Evolutionary conservation across 768 basidiomycete species (phyloP).

Genomic region (Termitomyces sp.): DNA sequence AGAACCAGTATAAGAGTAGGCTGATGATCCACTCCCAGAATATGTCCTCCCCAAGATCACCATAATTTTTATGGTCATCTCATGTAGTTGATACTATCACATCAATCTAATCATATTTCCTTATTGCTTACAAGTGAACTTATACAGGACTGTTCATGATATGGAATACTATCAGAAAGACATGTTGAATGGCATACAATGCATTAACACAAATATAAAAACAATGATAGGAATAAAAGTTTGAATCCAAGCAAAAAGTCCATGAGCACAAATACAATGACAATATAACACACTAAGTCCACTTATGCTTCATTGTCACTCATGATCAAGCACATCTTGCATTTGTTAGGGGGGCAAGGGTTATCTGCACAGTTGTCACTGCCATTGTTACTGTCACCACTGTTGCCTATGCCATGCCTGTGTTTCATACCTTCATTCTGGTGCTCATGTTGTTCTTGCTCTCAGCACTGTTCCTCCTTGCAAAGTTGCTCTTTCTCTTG

Average conservation of each 20-base stretch:
- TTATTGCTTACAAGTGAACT: too few relatives aligned
- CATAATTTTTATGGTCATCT: neutral
- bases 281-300: neutral
- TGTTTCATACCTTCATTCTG: neutral
- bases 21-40: neutral
- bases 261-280: neutral
- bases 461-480: neutral
- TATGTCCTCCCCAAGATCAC: neutral
- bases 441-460: neutral
- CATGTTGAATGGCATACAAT: too few relatives aligned
- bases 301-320: neutral
- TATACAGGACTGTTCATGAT: too few relatives aligned
- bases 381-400: neutral
- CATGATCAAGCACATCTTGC: neutral
- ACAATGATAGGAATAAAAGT: too few relatives aligned
- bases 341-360: neutral
- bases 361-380: neutral
- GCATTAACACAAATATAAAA: too few relatives aligned
- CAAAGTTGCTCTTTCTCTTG: neutral
- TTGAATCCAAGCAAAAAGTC: neutral
- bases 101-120: too few relatives aligned
- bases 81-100: too few relatives aligned
- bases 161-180: too few relatives aligned
- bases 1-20: neutral
- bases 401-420: neutral